Conservation (phyloP, 352 stramenopile species). For the Elongisporangium prolatum region DNA sequence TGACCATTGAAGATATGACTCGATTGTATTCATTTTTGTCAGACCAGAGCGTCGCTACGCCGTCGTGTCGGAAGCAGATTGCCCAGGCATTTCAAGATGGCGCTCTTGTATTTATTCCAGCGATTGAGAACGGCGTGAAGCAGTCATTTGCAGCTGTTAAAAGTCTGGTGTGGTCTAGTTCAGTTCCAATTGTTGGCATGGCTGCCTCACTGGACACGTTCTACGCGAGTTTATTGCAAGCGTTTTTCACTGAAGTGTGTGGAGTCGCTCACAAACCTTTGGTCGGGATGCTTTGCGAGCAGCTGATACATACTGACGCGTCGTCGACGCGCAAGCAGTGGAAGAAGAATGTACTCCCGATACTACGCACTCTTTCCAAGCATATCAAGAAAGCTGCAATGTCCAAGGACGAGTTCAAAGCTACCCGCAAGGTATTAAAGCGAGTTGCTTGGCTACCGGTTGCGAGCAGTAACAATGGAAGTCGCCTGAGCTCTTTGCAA, state of each 20-base stretch:
- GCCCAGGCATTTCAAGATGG: conserved; percentile 19
- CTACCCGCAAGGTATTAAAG: conserved; percentile 44
- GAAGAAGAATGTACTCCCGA: conserved; percentile 32
- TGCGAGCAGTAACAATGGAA: conserved; percentile 1
- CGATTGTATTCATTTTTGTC: conserved; percentile 39
- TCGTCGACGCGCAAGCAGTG: conserved; percentile 24
- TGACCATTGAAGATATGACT: conserved; percentile 20
- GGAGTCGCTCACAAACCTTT: conserved; percentile 62
- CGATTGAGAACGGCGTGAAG: background rate
- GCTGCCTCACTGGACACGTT: conserved; percentile 30
- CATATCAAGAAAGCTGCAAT: conserved; percentile 37
- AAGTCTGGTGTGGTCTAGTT: conserved; percentile 40
- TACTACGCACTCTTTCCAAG: conserved; percentile 37
- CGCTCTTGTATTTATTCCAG: conserved; percentile 20
- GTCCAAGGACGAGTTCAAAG: conserved; percentile 29
- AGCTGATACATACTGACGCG: conserved; percentile 10
- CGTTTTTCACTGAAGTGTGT: conserved; percentile 65
- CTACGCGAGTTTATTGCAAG: conserved; percentile 43
- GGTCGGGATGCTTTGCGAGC: conserved; percentile 34
- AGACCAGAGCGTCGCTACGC: conserved; percentile 6
- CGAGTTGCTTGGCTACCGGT: conserved; percentile 28
- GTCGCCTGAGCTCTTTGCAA: conserved; percentile 19
- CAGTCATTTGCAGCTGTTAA: conserved; percentile 19
- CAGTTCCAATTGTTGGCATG: conserved; percentile 21
- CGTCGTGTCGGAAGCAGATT: conserved; percentile 12